Evolutionary conservation across 306 rosid genomes (phyloP).

Genomic region (Potentilla sterilis): DNA sequence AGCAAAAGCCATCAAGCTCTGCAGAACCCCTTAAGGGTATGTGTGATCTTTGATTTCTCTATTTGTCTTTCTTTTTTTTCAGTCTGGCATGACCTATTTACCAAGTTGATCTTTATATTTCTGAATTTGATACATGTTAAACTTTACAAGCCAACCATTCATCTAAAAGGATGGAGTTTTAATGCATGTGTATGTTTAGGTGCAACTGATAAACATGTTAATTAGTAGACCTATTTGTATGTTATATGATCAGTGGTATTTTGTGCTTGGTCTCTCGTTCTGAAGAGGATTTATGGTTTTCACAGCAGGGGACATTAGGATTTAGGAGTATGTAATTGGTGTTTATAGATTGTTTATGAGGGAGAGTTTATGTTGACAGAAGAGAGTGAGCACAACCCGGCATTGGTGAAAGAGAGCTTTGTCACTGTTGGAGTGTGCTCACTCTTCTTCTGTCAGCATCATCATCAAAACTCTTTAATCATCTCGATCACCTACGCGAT

Average conservation of each 20-base stretch:
- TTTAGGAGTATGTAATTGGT: neutral
- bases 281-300: neutral
- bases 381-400: slow-evolving; percentile 94
- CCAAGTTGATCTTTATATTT: neutral
- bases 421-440: slow-evolving; percentile 73
- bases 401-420: slow-evolving; percentile 44
- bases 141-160: too few relatives aligned
- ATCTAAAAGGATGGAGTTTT: neutral
- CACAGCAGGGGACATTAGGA: neutral
- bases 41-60: neutral
- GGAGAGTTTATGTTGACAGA: slow-evolving; percentile 69
- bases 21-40: neutral
- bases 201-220: neutral
- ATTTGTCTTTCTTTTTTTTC: neutral
- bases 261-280: neutral
- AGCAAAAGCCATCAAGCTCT: neutral
- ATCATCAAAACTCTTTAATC: too few relatives aligned
- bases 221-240: neutral
- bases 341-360: neutral
- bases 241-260: neutral
- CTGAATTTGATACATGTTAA: neutral
- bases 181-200: neutral
- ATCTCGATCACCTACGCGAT: neutral
- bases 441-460: slow-evolving; percentile 72
- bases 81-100: neutral